A percentile compares a stretch with the other conserved stretches of the same genome.
Conservation (phyloP, 2,329 filamentous ascomycete species). For the Botryotinia calthae region DNA sequence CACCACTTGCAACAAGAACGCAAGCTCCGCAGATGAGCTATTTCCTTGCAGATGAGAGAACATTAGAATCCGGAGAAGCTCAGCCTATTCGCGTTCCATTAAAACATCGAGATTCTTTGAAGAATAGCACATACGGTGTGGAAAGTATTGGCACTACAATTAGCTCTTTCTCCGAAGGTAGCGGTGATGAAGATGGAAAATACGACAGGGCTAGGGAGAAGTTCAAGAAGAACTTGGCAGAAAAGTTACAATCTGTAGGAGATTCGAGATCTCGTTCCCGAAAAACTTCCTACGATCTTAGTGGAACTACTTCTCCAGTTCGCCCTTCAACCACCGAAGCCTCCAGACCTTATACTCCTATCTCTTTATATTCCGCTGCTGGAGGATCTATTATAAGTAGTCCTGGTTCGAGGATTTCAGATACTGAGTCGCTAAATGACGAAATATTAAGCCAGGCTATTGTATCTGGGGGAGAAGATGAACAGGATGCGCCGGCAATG, state of each 20-base stretch:
- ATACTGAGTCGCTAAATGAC: constrained; percentile 50
- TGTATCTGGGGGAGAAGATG: constrained; percentile 38
- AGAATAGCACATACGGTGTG: constrained; percentile 37
- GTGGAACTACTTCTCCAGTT: constrained; percentile 38
- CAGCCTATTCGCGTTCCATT: constrained; percentile 35
- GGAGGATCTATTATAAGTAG: constrained; percentile 47
- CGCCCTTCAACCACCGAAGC: constrained; percentile 38
- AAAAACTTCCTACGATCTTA: constrained; percentile 38
- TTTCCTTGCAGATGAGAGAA: constrained; percentile 51
- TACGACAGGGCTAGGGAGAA: constrained; percentile 31
- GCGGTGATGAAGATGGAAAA: constrained; percentile 35
- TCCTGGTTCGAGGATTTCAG: constrained; percentile 51
- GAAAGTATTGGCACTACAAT: constrained; percentile 39
- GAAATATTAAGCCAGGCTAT: constrained; percentile 42
- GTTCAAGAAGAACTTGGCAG: constrained; percentile 34
- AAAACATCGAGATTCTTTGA: constrained; percentile 40
- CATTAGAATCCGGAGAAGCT: constrained; percentile 45
- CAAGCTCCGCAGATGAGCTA: constrained; percentile 50
- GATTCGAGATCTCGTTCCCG: constrained; percentile 35
- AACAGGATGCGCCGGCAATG: constrained; percentile 45
- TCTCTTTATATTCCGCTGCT: constrained; percentile 43
- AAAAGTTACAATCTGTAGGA: constrained; percentile 30
- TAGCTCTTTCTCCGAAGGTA: constrained; percentile 35
- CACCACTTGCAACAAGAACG: constrained; percentile 39
- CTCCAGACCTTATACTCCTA: constrained; percentile 48